phyloP scores from a whole-genome alignment of 495 filamentous ascomycete genomes.

The Daldinia bambusicola region DNA sequence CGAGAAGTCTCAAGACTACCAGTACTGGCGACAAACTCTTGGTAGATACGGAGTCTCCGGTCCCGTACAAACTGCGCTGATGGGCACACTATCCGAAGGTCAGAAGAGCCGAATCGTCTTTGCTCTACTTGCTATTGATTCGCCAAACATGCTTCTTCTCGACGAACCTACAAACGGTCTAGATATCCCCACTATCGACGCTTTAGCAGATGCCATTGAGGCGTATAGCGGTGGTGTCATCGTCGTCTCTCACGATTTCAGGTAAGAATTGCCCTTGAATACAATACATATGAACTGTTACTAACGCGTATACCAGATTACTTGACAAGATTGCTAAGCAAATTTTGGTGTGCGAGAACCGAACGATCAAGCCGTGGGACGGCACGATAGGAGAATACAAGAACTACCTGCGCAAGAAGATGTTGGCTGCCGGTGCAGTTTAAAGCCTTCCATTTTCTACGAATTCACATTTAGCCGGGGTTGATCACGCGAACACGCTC shows the following conservation, averaged over 20 bases:
- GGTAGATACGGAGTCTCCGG: slow-evolving; percentile 92
- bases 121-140: slow-evolving; percentile 92
- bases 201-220: slow-evolving; percentile 96
- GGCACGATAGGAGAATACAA: slow-evolving; percentile 95
- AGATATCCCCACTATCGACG: slow-evolving; percentile 99
- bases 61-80: slow-evolving; percentile 93
- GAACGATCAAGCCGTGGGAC: slow-evolving; percentile 87
- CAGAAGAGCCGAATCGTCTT: slow-evolving; percentile 99
- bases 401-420: slow-evolving; percentile 98
- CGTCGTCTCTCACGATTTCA: slow-evolving; percentile 98
- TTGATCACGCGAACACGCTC: neutral
- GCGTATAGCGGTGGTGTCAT: slow-evolving; percentile 96
- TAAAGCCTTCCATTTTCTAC: slow-evolving; percentile 50
- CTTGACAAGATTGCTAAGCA: slow-evolving; percentile 99
- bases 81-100: slow-evolving; percentile 96
- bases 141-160: slow-evolving; percentile 96
- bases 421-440: slow-evolving; percentile 72
- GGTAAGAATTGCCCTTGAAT: slow-evolving; percentile 63
- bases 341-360: slow-evolving; percentile 98
- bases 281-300: neutral
- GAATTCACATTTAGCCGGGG: neutral
- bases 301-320: slow-evolving; percentile 65
- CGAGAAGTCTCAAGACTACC: slow-evolving; percentile 92
- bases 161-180: slow-evolving; percentile 99
- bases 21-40: slow-evolving; percentile 99